Evolutionary conservation across 805 yeast species (phyloP), one percentile per base, ranked within the genome.

Genomic region (Candida nitratophila): DNA sequence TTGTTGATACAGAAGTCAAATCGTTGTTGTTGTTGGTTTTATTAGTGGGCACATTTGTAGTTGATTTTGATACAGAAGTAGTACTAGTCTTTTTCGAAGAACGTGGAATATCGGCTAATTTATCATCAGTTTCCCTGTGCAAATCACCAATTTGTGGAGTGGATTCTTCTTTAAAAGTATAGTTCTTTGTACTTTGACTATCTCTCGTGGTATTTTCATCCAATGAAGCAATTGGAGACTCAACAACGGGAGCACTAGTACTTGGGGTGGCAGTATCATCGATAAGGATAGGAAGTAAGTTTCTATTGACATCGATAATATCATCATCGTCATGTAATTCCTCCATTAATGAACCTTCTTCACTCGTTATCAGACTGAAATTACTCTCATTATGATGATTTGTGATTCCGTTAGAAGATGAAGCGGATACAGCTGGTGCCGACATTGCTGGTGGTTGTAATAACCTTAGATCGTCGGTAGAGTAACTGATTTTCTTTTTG

Each of bases 391-490:
- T 34, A 6, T 17, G 24, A 34, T 34, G 24, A 34, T 16, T 19
- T n/a, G 22, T 19, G 3, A 34, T 34, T 7, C 14, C 33, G 6
- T 11, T 6, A 31, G 33, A 26, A 26, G n/a, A n/a, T n/a, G n/a
- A n/a, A n/a, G n/a, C n/a, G n/a, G n/a, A n/a, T n/a, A n/a, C 11
- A 11, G 29, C 29, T 11, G 32, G n/a, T 29, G 32, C 4, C 14
- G 32, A 10, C 32, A 14, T 12, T 29, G 32, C 14, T 29, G 32
- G 32, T 29, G 32, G 32, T 15, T 32, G 11, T n/a, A n/a, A 11
- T 19, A 34, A 19, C 11, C n/a, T 5, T 16, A 44, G 20, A 34
- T 44, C 44, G 33, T 44, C 47, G 4, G 37, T 22, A 2, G 47
- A 44, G 37, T 37, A 41, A 40, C 47, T 44, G 3, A 40, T n/a